Percentiles rank a stretch among this genome's conserved stretches.
phyloP scores from a whole-genome alignment of 805 yeast genomes.

The Wickerhamiella domercqiae region DNA sequence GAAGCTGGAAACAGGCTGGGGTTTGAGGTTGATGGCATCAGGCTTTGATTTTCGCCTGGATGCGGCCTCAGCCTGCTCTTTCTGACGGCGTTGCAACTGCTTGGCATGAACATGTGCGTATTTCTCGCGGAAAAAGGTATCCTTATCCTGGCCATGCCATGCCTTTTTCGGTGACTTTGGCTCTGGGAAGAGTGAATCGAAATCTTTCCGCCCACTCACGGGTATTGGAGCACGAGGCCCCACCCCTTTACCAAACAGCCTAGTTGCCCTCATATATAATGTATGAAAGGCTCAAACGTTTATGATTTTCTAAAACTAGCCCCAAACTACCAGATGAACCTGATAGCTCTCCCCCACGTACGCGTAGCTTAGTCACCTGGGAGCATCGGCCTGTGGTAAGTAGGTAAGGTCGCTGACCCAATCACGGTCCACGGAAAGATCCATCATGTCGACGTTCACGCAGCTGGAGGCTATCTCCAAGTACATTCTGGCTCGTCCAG shows the following conservation, averaged over 20 bases:
- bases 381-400: no score
- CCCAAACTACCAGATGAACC: neutral
- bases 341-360: neutral
- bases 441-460: conserved; percentile 27
- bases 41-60: conserved; percentile 5
- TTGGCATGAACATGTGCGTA: conserved; percentile 54
- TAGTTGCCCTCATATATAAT: neutral
- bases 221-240: conserved; percentile 12
- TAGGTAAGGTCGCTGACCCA: conserved; percentile 11
- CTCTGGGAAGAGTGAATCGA: conserved; percentile 12
- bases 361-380: neutral
- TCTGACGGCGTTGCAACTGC: conserved; percentile 21
- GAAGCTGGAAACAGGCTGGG: conserved; percentile 10
- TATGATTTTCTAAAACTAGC: neutral
- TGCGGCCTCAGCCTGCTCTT: conserved; percentile 16
- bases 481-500: conserved; percentile 65
- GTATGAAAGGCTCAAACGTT: neutral
- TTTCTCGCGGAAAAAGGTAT: conserved; percentile 42
- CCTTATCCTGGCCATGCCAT: conserved; percentile 59
- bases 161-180: conserved; percentile 33
- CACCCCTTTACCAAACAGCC: neutral
- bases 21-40: no score
- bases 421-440: conserved; percentile 8
- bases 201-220: conserved; percentile 6
- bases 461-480: conserved; percentile 36